Evolutionary conservation across 2,329 filamentous ascomycete genomes (phyloP), one percentile per base, ranked within the genome.

Genomic region (Colletotrichum tamarilloi): DNA sequence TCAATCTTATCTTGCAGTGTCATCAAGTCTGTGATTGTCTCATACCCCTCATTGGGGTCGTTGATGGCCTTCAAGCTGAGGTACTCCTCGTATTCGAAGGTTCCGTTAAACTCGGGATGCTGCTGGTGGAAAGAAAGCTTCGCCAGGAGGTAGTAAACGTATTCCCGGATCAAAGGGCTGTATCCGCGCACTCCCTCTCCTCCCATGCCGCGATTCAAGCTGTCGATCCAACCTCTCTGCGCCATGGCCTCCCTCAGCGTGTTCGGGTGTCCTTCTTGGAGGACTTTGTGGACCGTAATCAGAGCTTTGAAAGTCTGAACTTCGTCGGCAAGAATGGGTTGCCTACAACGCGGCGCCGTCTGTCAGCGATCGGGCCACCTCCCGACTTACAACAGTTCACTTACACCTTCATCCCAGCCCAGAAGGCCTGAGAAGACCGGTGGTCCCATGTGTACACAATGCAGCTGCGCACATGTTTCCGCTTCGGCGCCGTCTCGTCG

Each of bases 371-470:
- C 19, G 14, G 8, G 8, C 19, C 42, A 22, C 11, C 42, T 19
- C 35, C 55, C 22, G 28, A 32, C 55, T 55, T 57, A 14, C 22
- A 30, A n/a, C 19, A 63, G 55, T 57, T 57, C 65, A 89, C 93
- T 77, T 89, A 97, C 93, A 98, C 95, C 91, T 99, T 99, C 90
- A 99, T 97, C 81, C 95, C 96, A 70, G 94, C 92, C 97, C 97
- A 99, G 84, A 99, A 99, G 81, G 95, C 94, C 81, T 92, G 89
- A 55, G 95, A 97, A 76, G 93, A 97, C 86, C 97, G 97, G 87
- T 99, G 95, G 85, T 99, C 97, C 97, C 97, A 99, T 72, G 96
- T 98, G 84, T 98, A 98, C 58, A 99, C 96, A 79, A 99, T 99
- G 81, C 95, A 97, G 83, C 94, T 95, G 81, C 97, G 94, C 72